Base-by-base conservation (phyloP, 139 green algal genomes). In the Picochlorum sp. region DNA sequence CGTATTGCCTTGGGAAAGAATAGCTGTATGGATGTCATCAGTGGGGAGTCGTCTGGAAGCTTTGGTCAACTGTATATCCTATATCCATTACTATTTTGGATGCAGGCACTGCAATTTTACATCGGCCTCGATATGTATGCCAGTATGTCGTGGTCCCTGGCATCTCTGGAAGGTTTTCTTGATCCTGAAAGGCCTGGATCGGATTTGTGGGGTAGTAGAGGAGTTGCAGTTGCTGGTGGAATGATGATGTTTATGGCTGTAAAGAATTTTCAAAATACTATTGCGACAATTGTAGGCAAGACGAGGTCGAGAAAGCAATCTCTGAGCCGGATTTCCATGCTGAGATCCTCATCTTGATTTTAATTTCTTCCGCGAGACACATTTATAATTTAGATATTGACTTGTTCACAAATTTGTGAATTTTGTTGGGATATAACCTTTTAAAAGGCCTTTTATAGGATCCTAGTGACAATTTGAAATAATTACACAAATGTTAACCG, bases 1-100 rank as follows among this genome's bases (percentile, higher is more conserved):
- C 82, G 87, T 43, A 93, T 97, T 41, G 90, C 90, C 7, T 73
- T 97, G 31, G 90, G 90, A 56, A 93, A 91, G 63, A 81, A 81
- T 54, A 77, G 44, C 20, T 74, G 81, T 18, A 96, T 95, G 85
- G 89, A 96, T 63, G 86, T 97, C 30, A 86, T 94, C 31, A 69
- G 59, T 1, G 85, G 84, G 2, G 90, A 97, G 67, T 83, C 55
- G 55, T 80, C 59, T 33, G 85, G 78, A 16, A 67, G 61, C 31
- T 58, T 65, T 22, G 88, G 87, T 1, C 86, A 94, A 73, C 75
- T 94, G 58, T 57, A 85, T 56, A 44, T 93, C n/a, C 73, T 96
- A 4, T 94, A 95, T 76, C 88, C 88, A 2, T 43, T 94, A 61
- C 76, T 96, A 3, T 89, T 93, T 37, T 61, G 57, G n/a, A 68